A percentile compares a stretch with the other conserved stretches of the same genome.
These are phyloP conservation scores for Podaxis rugospora DNA, from an alignment of 768 basidiomycete genomes.

Conservation along the genomic window DNA sequence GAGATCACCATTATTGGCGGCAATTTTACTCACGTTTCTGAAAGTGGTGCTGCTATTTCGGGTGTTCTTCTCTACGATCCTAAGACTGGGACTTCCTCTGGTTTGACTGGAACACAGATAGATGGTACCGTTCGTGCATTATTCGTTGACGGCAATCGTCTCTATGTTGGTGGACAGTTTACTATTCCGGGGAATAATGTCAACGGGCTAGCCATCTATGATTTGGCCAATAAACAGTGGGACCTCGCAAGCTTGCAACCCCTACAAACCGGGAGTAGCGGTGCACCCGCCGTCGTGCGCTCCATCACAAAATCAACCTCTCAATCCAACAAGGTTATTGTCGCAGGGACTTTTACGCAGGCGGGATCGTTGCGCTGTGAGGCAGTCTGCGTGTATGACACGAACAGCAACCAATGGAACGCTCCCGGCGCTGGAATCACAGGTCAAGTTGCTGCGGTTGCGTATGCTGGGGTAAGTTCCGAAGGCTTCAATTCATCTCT, in stretches of 20 bases:
- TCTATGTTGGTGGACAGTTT: conserved; percentile 88
- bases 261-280: conserved; percentile 51
- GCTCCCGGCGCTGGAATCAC: conserved; percentile 74
- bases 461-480: conserved; percentile 73
- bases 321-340: conserved; percentile 59
- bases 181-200: conserved; percentile 49
- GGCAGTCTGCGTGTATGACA: conserved; percentile 76
- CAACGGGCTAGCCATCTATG: conserved; percentile 77
- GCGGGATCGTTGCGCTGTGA: conserved; percentile 75
- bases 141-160: conserved; percentile 58
- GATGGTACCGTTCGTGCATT: conserved; percentile 77
- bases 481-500: neutral
- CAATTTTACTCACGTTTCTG: conserved; percentile 67
- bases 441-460: conserved; percentile 76
- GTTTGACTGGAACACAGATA: conserved; percentile 57
- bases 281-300: conserved; percentile 59
- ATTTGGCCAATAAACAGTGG: conserved; percentile 66
- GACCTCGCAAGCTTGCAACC: conserved; percentile 51
- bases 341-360: conserved; percentile 83
- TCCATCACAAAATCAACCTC: conserved; percentile 63
- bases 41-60: conserved; percentile 34
- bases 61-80: conserved; percentile 73
- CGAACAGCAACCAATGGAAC: conserved; percentile 68
- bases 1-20: conserved; percentile 83
- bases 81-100: conserved; percentile 38